Evolutionary conservation across 2,329 filamentous ascomycete genomes (phyloP), one percentile per base, ranked within the genome.

Genomic region (Diaporthe destruens): DNA sequence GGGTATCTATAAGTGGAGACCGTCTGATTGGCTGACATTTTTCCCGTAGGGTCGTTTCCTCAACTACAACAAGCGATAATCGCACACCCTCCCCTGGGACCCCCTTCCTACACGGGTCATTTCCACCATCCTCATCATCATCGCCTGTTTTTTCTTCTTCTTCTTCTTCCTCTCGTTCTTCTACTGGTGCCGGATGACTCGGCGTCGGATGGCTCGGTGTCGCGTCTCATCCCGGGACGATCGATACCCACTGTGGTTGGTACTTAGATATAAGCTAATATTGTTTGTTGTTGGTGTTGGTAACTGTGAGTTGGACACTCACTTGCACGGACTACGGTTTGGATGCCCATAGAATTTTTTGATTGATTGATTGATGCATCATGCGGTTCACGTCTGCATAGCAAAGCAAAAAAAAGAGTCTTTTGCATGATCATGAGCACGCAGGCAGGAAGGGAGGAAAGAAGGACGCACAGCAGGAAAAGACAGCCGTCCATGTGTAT

Each of bases 51-150:
- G 83, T 73, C 85, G 86, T 66, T 88, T 85, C 80, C 76, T 89
- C 61, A 88, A 89, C 79, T 88, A 85, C 77, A 88, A 89, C 81
- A 82, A 83, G 76, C 82, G 86, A 75, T 87, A 76, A 80, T 53
- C 36, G 55, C 16, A 29, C 56, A 14, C 20, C 42, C 32, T 6
- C 12, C 44, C n/a, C 39, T 42, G 39, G 12, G 14, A 6, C 14
- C 39, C 39, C 39, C 14, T 18, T 42, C n/a, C 54, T 12, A 29
- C 7, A 6, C 25, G 25, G 25, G 53, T 32, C 14, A 25, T 32
- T 42, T 42, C 6, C 6, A 39, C 12, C 36, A 39, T 39, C 11
- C 23, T 36, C 18, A 16, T 57, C 55, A 42, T 57, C 55, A 18
- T 36, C 6, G 20, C n/a, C 14, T 55, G 25, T 34, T 56, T 34